A percentile compares a stretch with the other conserved stretches of the same genome.
These are phyloP conservation scores for Oryza officinalis DNA, from an alignment of 176 grass and related monocot species.

Conservation along the genomic window DNA sequence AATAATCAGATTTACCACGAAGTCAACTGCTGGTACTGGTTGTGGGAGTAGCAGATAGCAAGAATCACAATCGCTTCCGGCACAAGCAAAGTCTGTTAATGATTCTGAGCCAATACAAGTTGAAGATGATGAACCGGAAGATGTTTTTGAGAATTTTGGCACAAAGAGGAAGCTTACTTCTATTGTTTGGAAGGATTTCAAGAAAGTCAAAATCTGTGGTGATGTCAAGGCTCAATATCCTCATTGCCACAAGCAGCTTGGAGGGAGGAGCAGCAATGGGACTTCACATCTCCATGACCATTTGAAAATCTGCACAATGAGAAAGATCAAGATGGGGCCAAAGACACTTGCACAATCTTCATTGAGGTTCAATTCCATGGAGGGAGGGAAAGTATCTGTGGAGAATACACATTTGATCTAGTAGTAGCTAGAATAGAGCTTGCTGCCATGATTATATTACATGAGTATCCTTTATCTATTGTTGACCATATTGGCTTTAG, in stretches of 20 bases:
- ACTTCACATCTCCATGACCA: background rate
- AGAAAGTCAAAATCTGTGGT: background rate
- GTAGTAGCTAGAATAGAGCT: background rate
- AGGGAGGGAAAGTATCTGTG: background rate
- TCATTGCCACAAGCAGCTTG: background rate
- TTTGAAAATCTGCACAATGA: background rate
- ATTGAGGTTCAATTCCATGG: background rate
- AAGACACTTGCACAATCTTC: background rate
- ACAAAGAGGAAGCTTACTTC: slow-evolving; percentile 1
- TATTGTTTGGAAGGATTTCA: background rate
- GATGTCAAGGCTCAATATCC: background rate
- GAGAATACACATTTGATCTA: background rate
- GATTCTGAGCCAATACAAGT: too few species aligned
- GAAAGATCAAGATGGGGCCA: background rate
- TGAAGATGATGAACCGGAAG: too few species aligned
- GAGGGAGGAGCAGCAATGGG: background rate
- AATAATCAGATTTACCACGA: too few species aligned
- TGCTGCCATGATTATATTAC: background rate
- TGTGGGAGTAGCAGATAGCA: too few species aligned
- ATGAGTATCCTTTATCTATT: too few species aligned
- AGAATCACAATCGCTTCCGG: too few species aligned
- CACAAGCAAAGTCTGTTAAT: too few species aligned
- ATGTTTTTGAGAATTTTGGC: too few species aligned
- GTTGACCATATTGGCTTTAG: too few species aligned
- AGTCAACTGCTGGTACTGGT: too few species aligned